Percentiles rank a stretch among this genome's conserved stretches.
Evolutionary conservation across 768 basidiomycete species (phyloP).

Genomic region (Podaxis sp.): DNA sequence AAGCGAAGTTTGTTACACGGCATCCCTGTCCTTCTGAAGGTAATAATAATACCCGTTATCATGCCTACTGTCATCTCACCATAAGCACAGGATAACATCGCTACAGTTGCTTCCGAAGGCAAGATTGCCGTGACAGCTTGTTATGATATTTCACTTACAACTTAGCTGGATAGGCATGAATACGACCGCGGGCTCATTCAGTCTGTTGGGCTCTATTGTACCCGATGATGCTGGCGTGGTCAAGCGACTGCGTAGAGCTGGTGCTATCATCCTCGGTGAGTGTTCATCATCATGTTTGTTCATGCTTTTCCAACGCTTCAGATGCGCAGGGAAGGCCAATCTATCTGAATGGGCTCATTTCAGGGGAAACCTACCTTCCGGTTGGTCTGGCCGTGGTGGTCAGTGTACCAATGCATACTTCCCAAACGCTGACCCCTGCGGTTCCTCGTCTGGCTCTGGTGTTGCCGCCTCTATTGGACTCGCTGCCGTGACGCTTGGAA

Average conservation of each 20-base stretch:
- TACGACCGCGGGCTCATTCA: conserved; percentile 42
- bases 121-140: background rate
- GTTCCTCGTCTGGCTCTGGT: conserved; percentile 58
- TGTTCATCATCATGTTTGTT: background rate
- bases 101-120: conserved; percentile 42
- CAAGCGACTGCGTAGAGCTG: conserved; percentile 36
- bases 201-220: conserved; percentile 36
- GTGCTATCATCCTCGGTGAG: conserved; percentile 41
- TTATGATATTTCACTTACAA: background rate
- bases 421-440: conserved; percentile 48
- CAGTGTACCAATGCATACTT: conserved; percentile 48
- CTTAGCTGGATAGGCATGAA: conserved; percentile 32
- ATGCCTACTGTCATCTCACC: background rate
- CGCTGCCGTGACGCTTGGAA: conserved; percentile 40
- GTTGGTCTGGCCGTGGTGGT: conserved; percentile 57
- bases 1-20: conserved; percentile 49
- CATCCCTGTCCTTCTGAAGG: conserved; percentile 50
- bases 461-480: conserved; percentile 50
- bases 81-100: conserved; percentile 39
- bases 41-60: conserved; percentile 3
- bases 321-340: conserved; percentile 44
- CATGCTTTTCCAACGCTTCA: background rate
- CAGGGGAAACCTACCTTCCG: conserved; percentile 40
- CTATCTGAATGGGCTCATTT: conserved; percentile 52
- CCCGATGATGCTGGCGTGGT: conserved; percentile 44